Evolutionary conservation across 495 filamentous ascomycete species (phyloP).

Genomic region (Lindgomyces ingoldianus): DNA sequence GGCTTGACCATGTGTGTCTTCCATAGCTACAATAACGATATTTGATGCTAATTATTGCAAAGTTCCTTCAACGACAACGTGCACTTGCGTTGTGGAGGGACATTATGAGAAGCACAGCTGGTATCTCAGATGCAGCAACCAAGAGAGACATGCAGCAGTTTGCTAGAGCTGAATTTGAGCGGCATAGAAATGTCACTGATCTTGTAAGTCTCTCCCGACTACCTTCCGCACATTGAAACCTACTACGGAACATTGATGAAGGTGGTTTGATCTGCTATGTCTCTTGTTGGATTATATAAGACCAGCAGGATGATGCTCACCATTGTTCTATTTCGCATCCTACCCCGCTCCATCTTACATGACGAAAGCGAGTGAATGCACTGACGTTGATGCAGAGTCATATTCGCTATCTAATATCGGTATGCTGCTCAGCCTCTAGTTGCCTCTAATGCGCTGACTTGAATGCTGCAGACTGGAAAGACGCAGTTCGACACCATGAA

Average conservation of each 20-base stretch:
- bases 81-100: constrained; percentile 59
- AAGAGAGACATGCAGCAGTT: constrained; percentile 68
- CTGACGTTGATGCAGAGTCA: constrained; percentile 46
- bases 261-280: no score
- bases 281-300: no score
- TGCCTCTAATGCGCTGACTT: background rate
- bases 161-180: constrained; percentile 75
- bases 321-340: no score
- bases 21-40: background rate
- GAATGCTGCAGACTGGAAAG: constrained; percentile 50
- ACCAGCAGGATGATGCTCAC: no score
- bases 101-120: constrained; percentile 52
- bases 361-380: no score
- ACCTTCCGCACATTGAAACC: no score
- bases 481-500: constrained; percentile 63
- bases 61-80: constrained; percentile 63
- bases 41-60: background rate
- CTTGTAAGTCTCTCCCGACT: constrained; percentile 53
- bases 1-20: constrained; percentile 43
- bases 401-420: constrained; percentile 62
- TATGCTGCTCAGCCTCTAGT: constrained; percentile 15
- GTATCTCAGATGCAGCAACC: constrained; percentile 54
- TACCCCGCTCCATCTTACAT: no score
- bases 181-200: constrained; percentile 69
- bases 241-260: constrained; percentile 28